Percentiles rank a stretch among this genome's conserved stretches.
These are phyloP conservation scores for Aspergillus costaricaensis DNA, from an alignment of 2,329 filamentous ascomycete species.

Conservation along the genomic window DNA sequence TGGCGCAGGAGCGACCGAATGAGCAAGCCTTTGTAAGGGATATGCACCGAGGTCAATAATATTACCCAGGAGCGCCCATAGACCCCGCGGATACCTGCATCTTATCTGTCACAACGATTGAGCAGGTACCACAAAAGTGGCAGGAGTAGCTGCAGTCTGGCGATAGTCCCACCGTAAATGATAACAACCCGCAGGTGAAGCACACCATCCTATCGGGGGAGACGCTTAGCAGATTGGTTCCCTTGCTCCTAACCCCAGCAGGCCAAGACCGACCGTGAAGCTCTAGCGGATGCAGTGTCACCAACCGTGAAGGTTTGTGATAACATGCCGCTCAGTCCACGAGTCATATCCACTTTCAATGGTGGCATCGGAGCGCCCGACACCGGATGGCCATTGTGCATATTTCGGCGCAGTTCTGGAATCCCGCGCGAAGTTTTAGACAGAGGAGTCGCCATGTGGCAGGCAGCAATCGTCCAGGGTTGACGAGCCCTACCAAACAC, in stretches of 20 bases:
- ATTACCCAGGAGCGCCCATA: neutral
- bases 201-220: slow-evolving; percentile 5
- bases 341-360: neutral
- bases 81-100: neutral
- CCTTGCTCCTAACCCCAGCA: neutral
- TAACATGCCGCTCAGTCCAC: neutral
- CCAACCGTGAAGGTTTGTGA: neutral
- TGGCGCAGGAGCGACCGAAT: neutral
- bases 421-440: neutral
- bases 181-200: slow-evolving; percentile 3
- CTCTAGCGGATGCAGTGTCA: slow-evolving; percentile 3
- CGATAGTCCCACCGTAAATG: slow-evolving; percentile 6
- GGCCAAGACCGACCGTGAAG: slow-evolving; percentile 4
- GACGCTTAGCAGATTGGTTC: neutral
- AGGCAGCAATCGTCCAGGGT: neutral
- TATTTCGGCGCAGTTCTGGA: neutral
- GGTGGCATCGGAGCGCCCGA: neutral
- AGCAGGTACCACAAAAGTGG: neutral
- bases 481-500: neutral
- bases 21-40: neutral
- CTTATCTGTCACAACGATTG: neutral
- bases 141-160: neutral
- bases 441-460: neutral
- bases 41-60: too few species aligned
- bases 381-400: neutral